These are phyloP conservation scores for Nidula microcarpa DNA, from an alignment of 768 basidiomycete genomes.

Conservation along the genomic window DNA sequence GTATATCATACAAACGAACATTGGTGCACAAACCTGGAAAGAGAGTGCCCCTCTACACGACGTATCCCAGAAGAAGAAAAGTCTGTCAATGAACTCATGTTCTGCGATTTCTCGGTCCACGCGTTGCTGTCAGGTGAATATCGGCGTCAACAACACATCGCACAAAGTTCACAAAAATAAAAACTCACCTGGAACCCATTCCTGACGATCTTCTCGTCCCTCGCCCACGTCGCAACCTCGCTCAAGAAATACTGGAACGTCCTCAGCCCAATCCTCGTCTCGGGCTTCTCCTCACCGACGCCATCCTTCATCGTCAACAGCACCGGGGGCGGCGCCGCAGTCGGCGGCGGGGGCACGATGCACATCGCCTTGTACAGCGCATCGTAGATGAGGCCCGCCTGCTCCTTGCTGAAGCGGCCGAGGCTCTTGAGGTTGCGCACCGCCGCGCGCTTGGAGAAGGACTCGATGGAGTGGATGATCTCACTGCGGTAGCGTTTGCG, in stretches of 20 bases:
- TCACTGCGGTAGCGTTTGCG: conserved; percentile 83
- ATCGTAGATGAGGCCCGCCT: conserved; percentile 89
- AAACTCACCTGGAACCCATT: conserved; percentile 82
- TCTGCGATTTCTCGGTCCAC: conserved; percentile 89
- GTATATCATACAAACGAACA: not conserved
- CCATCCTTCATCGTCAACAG: conserved; percentile 57
- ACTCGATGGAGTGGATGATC: conserved; percentile 90
- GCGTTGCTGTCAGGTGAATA: conserved; percentile 56
- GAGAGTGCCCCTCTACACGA: conserved; percentile 80
- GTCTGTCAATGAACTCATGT: conserved; percentile 89
- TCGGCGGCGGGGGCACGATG: conserved; percentile 64
- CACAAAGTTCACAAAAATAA: not conserved
- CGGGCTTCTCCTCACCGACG: conserved; percentile 67
- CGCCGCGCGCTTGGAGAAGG: conserved; percentile 89
- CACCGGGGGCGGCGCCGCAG: conserved; percentile 41
- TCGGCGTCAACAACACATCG: not conserved
- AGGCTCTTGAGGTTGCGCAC: conserved; percentile 81
- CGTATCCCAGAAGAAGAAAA: conserved; percentile 95
- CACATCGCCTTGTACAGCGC: conserved; percentile 85
- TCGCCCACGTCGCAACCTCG: conserved; percentile 93
- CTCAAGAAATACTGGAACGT: conserved; percentile 91
- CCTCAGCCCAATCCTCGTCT: conserved; percentile 81
- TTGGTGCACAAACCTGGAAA: conserved; percentile 62
- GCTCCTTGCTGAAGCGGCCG: conserved; percentile 82
- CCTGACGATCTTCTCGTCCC: conserved; percentile 87